Percentiles rank a stretch among this genome's conserved stretches.
These are phyloP conservation scores for Sporothrix humicola DNA, from an alignment of 2,329 filamentous ascomycete genomes.

Conservation along the genomic window DNA sequence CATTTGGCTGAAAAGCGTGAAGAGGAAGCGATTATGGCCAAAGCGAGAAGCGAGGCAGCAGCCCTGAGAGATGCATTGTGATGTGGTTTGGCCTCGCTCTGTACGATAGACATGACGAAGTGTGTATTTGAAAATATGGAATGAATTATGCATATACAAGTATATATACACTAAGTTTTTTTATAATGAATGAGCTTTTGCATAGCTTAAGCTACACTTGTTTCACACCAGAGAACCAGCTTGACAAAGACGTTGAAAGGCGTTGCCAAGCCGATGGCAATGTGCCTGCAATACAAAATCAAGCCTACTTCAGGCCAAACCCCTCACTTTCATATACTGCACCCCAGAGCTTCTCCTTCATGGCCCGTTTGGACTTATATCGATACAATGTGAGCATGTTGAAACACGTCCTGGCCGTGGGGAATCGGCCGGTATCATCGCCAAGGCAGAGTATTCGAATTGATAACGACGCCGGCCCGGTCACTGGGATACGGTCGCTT, in stretches of 20 bases:
- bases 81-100: not conserved
- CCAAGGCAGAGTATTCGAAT: slow-evolving; percentile 79
- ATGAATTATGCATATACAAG: not conserved
- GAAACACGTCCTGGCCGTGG: slow-evolving; percentile 89
- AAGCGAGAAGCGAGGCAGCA: slow-evolving; percentile 57
- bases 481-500: slow-evolving; percentile 87
- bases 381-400: slow-evolving; percentile 80
- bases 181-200: too few species aligned
- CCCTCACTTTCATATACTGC: slow-evolving; percentile 91
- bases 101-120: slow-evolving; percentile 12
- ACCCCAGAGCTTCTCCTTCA: slow-evolving; percentile 78
- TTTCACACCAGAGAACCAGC: too few species aligned
- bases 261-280: not conserved
- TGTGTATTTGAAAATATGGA: not conserved
- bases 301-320: slow-evolving; percentile 77
- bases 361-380: slow-evolving; percentile 68
- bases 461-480: slow-evolving; percentile 78
- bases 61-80: slow-evolving; percentile 47
- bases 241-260: not conserved
- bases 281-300: not conserved
- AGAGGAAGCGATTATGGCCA: slow-evolving; percentile 63
- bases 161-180: too few species aligned
- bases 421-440: slow-evolving; percentile 74
- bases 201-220: too few species aligned
- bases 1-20: slow-evolving; percentile 60